Percentiles rank a stretch among this genome's conserved stretches.
Conservation (phyloP, 306 rosid genomes). For the Dalbergia cultrata region DNA sequence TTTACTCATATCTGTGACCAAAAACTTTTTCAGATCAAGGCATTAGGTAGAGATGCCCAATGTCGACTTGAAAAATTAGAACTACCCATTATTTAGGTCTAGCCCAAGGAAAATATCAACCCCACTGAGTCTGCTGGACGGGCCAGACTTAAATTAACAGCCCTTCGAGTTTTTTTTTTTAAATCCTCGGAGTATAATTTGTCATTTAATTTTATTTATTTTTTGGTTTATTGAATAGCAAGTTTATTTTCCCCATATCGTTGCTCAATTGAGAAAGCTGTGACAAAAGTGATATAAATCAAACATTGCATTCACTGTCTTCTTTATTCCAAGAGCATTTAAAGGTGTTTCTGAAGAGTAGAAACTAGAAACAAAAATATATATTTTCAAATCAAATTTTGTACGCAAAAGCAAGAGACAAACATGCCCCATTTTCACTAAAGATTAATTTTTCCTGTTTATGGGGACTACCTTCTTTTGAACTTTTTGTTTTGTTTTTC, state of each 20-base stretch:
- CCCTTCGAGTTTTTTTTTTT: no score
- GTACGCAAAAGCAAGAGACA: constrained; percentile 33
- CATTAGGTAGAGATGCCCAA: no score
- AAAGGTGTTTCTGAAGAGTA: neutral
- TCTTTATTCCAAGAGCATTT: constrained; percentile 8
- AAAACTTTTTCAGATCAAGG: no score
- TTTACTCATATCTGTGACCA: no score
- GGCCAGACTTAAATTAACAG: neutral
- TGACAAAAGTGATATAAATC: neutral
- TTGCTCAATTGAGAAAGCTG: neutral
- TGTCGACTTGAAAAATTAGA: no score
- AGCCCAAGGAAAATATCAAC: neutral
- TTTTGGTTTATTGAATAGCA: no score
- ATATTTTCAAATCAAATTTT: neutral
- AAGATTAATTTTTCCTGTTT: constrained; percentile 12
- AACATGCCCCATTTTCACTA: constrained; percentile 6
- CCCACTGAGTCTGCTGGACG: neutral
- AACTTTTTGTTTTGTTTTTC: constrained; percentile 35
- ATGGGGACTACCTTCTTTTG: constrained; percentile 26
- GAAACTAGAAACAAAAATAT: neutral
- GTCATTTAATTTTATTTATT: no score
- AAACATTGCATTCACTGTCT: neutral
- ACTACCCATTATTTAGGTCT: neutral
- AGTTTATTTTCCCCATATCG: no score
- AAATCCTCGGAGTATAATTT: no score